These are phyloP conservation scores for Eragrostis curvula DNA, from an alignment of 176 grass and related monocot species.

Conservation along the genomic window DNA sequence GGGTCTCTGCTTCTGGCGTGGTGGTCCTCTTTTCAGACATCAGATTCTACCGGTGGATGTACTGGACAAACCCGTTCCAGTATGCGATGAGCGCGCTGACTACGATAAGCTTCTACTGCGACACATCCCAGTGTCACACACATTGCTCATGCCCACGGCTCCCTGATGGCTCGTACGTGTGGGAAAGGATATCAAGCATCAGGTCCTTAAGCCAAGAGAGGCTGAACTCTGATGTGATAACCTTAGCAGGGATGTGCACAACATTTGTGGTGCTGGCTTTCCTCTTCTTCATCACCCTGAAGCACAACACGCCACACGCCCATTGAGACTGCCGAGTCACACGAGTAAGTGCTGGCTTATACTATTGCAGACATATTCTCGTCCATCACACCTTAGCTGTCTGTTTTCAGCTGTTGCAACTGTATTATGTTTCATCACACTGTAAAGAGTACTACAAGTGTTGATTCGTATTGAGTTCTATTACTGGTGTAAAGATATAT, in stretches of 20 bases:
- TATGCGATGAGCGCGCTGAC: conserved; percentile 36
- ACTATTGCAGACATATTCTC: neutral
- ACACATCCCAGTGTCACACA: neutral
- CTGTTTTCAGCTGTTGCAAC: neutral
- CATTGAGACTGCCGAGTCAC: neutral
- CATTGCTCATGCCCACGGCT: conserved; percentile 32
- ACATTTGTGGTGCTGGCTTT: conserved; percentile 13
- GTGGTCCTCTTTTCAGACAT: conserved; percentile 38
- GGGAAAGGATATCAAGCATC: conserved; percentile 35
- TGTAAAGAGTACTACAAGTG: neutral
- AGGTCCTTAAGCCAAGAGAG: conserved; percentile 17
- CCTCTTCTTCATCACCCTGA: conserved; percentile 30
- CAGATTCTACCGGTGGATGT: conserved; percentile 48
- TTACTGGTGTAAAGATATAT: neutral
- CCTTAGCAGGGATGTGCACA: conserved; percentile 22
- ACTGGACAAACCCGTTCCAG: conserved; percentile 43
- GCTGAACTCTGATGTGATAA: conserved; percentile 14
- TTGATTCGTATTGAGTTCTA: neutral
- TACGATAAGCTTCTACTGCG: conserved; percentile 35
- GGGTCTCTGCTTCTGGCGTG: conserved; percentile 38
- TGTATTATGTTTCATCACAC: neutral
- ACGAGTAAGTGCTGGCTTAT: neutral
- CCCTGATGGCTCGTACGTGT: conserved; percentile 38
- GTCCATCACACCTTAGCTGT: neutral
- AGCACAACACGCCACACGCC: conserved; percentile 39